Evolutionary conservation across 306 rosid genomes (phyloP), one percentile per base, ranked within the genome.

Genomic region (Gleditsia sinensis): DNA sequence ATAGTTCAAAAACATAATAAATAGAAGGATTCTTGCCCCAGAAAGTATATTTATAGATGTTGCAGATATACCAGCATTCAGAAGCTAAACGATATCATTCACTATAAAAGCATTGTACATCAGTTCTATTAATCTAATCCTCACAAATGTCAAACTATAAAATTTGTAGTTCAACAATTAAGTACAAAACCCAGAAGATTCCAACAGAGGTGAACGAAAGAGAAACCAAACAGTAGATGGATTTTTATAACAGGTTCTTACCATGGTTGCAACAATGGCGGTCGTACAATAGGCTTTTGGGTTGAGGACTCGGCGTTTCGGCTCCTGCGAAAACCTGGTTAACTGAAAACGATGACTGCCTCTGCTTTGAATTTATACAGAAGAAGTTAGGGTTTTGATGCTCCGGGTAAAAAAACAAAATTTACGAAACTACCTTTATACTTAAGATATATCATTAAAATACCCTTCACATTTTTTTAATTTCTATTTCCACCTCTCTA

Each of bases 191-290:
- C 0, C 9, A 39, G 13, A 13, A 17, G 50, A 0, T 46, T 25
- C 59, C 45, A 37, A 20, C 11, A 36, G 12, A 27, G 16, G 30
- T 5, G 17, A 9, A 27, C 10, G 16, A 0, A 30, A 67, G 7
- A 24, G 34, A 1, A 28, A 3, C 30, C 17, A 64, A 40, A 11
- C 36, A 0, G 24, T 9, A 28, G 4, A 7, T 6, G 57, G 16
- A 17, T 27, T 2, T 13, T 12, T 36, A 13, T 1, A 2, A 12
- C 20, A 20, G 40, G 19, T 16, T 42, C 75, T 55, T 62, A 85
- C 89, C 89, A 85, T 85, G 80, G 12, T 56, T 69, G 32, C 51
- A 39, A n/a, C 27, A 65, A n/a, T 11, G 46, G 46, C 34, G 77
- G 64, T 45, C 51, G 12, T 34, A 42, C n/a, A 32, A 34, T 77